Base-by-base conservation (phyloP, 2,329 filamentous ascomycete species). In the Sporothrix inflata region DNA sequence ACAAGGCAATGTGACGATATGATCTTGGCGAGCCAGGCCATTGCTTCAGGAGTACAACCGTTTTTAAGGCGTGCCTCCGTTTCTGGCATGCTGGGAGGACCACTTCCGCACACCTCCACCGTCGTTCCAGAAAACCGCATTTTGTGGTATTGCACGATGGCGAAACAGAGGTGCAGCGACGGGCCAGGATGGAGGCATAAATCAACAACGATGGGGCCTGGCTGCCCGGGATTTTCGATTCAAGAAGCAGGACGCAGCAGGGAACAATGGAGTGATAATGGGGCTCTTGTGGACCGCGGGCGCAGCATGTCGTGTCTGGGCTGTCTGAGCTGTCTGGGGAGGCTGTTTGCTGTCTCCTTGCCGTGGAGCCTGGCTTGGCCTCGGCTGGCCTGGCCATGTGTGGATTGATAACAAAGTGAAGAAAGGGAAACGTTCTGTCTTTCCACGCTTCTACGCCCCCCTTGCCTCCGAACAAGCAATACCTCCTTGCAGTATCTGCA, bases 91-190 rank as follows among this genome's bases (percentile, higher is more conserved):
- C 53, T 34, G 53, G 14, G 53, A 57, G 6, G 27, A 63, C n/a
- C 9, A 2, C 21, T 21, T 51, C 42, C 63, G 42, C 42, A 42
- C 21, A 34, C 61, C 24, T 49, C 38, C 42, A 47, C 63, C 21
- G 42, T 66, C 60, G 49, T 69, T 53, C 66, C 66, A 55, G n/a
- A 55, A 24, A 69, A n/a, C 19, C 3, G 19, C 34, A n/a, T 55
- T 45, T 55, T 55, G 49, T 69, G 49, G 66, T 55, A 69, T 42
- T 55, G 34, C n/a, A 69, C 65, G 45, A 67, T 69, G 66, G 49
- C 66, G 49, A 69, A 69, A 69, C 66, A 69, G 34, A 69, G 42
- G 34, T 69, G 45, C 65, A 67, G 45, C 45, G 16, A 49, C 65
- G 65, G 65, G 45, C 27, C 45, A 53, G 45, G 45, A 51, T 38